Conservation (phyloP, 129 eudicot genomes). For the Arctium lappa region DNA sequence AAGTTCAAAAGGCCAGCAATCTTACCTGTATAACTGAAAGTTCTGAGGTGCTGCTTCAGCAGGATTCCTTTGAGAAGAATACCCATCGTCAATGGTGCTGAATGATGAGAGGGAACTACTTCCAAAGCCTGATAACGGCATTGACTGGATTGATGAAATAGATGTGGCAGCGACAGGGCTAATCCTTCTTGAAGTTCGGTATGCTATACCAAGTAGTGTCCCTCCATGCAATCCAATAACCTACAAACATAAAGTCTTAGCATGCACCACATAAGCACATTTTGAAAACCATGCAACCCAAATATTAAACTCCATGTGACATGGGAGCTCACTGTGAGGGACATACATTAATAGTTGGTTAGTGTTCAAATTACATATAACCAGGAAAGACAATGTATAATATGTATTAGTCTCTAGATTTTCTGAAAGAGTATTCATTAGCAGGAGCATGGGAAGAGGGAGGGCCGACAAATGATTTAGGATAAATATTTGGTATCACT, state of each 20-base stretch:
- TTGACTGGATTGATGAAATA: constrained; percentile 89
- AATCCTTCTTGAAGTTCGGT: constrained; percentile 80
- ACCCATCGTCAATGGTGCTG: constrained; percentile 68
- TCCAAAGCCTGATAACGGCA: constrained; percentile 89
- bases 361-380: not conserved
- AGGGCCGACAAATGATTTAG: not conserved
- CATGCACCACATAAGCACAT: not conserved
- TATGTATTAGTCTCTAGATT: not conserved
- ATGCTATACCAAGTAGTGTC: constrained; percentile 85
- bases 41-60: constrained; percentile 81
- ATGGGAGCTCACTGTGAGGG: not conserved
- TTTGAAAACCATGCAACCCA: not conserved
- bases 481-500: not conserved
- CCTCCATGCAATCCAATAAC: constrained; percentile 95
- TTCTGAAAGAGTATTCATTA: not conserved
- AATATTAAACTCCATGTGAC: not conserved
- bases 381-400: not conserved
- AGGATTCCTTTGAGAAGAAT: constrained; percentile 50
- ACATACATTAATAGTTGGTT: not conserved
- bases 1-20: not conserved
- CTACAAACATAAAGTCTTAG: constrained; percentile 24
- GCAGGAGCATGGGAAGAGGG: not conserved
- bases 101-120: constrained; percentile 67
- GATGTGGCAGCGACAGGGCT: constrained; percentile 89
- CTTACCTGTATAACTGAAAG: constrained; percentile 82